Base-by-base conservation (phyloP, 2,329 filamentous ascomycete species). In the Neonectria ditissima region DNA sequence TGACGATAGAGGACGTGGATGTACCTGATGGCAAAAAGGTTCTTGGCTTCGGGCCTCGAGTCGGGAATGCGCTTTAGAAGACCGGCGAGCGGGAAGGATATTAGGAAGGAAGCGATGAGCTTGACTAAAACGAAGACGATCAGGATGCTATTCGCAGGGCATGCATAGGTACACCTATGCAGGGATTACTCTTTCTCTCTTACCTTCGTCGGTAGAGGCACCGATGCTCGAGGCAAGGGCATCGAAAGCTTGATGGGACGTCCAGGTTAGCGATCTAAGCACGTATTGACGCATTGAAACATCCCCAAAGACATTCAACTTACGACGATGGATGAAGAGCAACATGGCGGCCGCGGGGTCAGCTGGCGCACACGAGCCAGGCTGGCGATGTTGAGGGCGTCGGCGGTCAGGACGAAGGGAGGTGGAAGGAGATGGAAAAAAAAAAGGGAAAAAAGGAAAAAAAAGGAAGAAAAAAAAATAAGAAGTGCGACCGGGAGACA, bases 11-110 rank as follows among this genome's bases (percentile, higher is more conserved):
- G 37, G 37, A 41, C 4, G 16, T 32, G 26, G 3, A 32, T 81
- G 65, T 83, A 93, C 92, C 83, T 81, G 68, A 98, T 91, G 65
- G 91, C 93, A 79, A 97, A 98, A 16, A 90, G 76, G 78, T 98
- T 98, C 82, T 98, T 98, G 73, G 89, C 87, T 72, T 89, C 89
- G 58, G 95, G 95, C 55, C 91, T 89, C 52, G 87, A 82, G 81
- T 99, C 96, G 32, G 96, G 95, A 20, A 99, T 86, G 56, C 96
- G 88, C 80, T 99, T 99, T 9, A 99, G 85, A 26, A 97, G 78
- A 24, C 87, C 96, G 51, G 96, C 93, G 58, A 99, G 86, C 2
- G 96, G 96, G 76, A 97, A 99, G 11, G 96, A 98, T 41, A 97
- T 80, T 51, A 99, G 84, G 78, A 98, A 97, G 7, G 92, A 93